These are phyloP conservation scores for Rubia peregrina DNA, from an alignment of 305 asterid genomes.

Conservation along the genomic window DNA sequence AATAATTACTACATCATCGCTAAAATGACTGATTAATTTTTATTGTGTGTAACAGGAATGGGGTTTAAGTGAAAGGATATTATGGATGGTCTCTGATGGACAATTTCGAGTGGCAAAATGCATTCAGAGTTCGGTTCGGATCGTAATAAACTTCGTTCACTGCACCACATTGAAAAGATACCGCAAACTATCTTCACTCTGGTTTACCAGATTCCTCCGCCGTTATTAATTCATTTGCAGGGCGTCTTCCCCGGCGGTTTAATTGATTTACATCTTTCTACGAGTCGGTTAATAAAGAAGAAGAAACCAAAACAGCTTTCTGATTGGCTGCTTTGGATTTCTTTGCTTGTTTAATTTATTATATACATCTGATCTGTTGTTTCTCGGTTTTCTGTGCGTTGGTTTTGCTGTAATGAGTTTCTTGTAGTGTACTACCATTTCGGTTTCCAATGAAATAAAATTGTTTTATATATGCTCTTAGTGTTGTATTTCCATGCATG, in stretches of 20 bases:
- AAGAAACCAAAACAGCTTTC: neutral
- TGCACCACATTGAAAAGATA: conserved; percentile 9
- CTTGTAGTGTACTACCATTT: neutral
- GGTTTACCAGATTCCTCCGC: conserved; percentile 16
- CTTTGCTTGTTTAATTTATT: no score
- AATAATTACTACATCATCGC: no score
- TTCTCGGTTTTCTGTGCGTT: neutral
- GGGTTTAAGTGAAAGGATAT: neutral
- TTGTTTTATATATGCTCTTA: no score
- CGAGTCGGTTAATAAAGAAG: neutral
- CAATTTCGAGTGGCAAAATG: conserved; percentile 14
- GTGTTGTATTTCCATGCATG: no score
- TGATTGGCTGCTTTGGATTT: neutral
- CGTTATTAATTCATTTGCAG: neutral
- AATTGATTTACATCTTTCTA: neutral
- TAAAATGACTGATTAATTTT: neutral
- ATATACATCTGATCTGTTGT: neutral
- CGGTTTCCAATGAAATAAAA: neutral
- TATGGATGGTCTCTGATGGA: conserved; percentile 14
- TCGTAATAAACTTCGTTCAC: conserved; percentile 14
- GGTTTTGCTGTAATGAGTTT: neutral
- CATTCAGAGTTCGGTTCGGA: conserved; percentile 15
- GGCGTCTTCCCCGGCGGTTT: neutral
- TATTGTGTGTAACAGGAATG: neutral
- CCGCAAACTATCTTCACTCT: conserved; percentile 10